Evolutionary conservation across 2,329 filamentous ascomycete genomes (phyloP).

Genomic region (Intubia oerlemansii): DNA sequence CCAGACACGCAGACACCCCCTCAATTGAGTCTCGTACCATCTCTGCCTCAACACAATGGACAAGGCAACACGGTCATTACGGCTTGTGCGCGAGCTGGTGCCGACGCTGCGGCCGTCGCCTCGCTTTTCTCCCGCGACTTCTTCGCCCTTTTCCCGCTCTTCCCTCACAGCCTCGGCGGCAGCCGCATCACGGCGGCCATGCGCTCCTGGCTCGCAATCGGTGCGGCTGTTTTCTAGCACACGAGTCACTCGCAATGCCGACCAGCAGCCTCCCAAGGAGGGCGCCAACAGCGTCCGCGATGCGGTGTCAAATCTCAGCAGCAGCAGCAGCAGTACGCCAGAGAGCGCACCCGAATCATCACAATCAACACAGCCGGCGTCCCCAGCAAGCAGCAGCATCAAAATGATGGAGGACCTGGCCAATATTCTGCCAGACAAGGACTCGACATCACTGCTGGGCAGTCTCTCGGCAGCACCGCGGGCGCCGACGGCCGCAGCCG

Average conservation of each 20-base stretch:
- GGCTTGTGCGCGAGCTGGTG: conserved; percentile 19
- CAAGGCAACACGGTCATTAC: conserved; percentile 19
- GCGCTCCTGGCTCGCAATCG: no score
- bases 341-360: no score
- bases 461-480: not conserved
- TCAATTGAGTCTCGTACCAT: no score
- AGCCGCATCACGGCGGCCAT: conserved; percentile 2
- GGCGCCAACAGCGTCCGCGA: not conserved
- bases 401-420: conserved; percentile 8
- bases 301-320: not conserved
- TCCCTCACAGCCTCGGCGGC: not conserved
- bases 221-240: conserved; percentile 5
- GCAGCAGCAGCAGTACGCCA: not conserved
- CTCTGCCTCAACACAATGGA: conserved; percentile 22
- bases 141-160: not conserved
- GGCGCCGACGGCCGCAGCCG: no score
- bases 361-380: not conserved
- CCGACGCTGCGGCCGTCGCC: no score
- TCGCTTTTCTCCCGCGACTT: not conserved
- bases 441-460: no score
- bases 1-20: no score
- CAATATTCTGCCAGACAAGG: conserved; percentile 7
- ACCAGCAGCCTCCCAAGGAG: conserved; percentile 1
- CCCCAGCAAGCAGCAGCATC: conserved; percentile 3
- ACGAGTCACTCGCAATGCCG: not conserved